phyloP scores from a whole-genome alignment of 768 basidiomycete genomes.

The Amyloporia xantha region DNA sequence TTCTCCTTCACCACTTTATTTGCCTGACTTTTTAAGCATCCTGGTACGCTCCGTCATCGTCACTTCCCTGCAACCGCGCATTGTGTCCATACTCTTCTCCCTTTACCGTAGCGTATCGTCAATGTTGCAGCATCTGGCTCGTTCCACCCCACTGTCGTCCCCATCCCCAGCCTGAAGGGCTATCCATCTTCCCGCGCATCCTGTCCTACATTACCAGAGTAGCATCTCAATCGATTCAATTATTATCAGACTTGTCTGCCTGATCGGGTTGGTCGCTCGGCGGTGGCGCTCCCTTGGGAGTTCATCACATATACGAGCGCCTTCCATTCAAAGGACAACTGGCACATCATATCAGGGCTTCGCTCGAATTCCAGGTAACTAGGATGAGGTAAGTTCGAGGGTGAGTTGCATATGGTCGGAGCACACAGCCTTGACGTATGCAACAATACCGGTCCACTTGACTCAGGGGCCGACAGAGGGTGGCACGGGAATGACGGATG shows the following conservation, averaged over 20 bases:
- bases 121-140: conserved; percentile 40
- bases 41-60: conserved; percentile 10
- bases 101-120: conserved; percentile 23
- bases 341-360: neutral
- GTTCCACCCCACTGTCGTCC: conserved; percentile 34
- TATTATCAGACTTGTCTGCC: conserved; percentile 2
- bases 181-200: conserved; percentile 17
- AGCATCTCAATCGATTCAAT: conserved; percentile 9
- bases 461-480: conserved; percentile 2
- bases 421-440: conserved; percentile 5
- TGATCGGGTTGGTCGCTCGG: too few relatives aligned
- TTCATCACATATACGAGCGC: neutral
- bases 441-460: conserved; percentile 4
- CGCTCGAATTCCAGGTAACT: conserved; percentile 14
- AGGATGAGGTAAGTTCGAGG: conserved; percentile 18
- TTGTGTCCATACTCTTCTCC: conserved; percentile 20
- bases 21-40: conserved; percentile 4
- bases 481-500: neutral
- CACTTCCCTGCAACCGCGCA: conserved; percentile 19
- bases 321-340: neutral
- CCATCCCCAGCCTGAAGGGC: conserved; percentile 28
- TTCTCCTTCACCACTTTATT: conserved; percentile 10
- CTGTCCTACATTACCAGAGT: conserved; percentile 19
- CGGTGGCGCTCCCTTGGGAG: too few relatives aligned
- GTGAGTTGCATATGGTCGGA: conserved; percentile 5